These are phyloP conservation scores for Phlyctochytrium bullatum DNA, from an alignment of 192 early-diverging fungal species.

Conservation along the genomic window DNA sequence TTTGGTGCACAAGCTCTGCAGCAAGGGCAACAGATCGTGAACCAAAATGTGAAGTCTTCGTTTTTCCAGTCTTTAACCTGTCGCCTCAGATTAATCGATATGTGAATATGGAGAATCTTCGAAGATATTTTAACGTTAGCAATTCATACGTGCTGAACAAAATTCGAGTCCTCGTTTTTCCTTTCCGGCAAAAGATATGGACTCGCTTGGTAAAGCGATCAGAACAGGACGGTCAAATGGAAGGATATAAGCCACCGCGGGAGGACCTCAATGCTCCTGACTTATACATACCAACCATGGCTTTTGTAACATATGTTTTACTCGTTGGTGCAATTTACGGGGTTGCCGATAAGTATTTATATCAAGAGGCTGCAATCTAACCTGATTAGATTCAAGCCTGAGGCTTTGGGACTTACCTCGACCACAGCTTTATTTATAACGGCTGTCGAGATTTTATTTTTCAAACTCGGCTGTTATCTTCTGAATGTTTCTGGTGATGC, in stretches of 20 bases:
- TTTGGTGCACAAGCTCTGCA: slow-evolving; percentile 81
- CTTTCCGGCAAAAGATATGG: slow-evolving; percentile 86
- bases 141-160: slow-evolving; percentile 93
- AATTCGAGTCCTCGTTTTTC: slow-evolving; percentile 79
- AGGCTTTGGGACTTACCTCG: slow-evolving; percentile 78
- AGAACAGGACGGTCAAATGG: slow-evolving; percentile 58
- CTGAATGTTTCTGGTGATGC: slow-evolving; percentile 81
- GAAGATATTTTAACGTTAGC: slow-evolving; percentile 94
- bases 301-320: slow-evolving; percentile 88
- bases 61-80: slow-evolving; percentile 5
- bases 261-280: slow-evolving; percentile 95
- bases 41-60: slow-evolving; percentile 72
- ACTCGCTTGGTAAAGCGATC: slow-evolving; percentile 70
- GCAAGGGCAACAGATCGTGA: slow-evolving; percentile 81
- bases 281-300: slow-evolving; percentile 96
- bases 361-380: neutral
- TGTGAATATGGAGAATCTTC: slow-evolving; percentile 80
- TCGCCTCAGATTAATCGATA: slow-evolving; percentile 78
- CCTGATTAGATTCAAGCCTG: slow-evolving; percentile 73
- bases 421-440: slow-evolving; percentile 79
- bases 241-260: slow-evolving; percentile 77
- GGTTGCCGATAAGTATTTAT: slow-evolving; percentile 45
- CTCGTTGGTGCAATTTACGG: slow-evolving; percentile 70
- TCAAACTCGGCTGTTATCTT: slow-evolving; percentile 84
- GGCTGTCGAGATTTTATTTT: slow-evolving; percentile 75